phyloP scores from a whole-genome alignment of 176 grass and related monocot genomes.

The Bonia amplexicaulis region DNA sequence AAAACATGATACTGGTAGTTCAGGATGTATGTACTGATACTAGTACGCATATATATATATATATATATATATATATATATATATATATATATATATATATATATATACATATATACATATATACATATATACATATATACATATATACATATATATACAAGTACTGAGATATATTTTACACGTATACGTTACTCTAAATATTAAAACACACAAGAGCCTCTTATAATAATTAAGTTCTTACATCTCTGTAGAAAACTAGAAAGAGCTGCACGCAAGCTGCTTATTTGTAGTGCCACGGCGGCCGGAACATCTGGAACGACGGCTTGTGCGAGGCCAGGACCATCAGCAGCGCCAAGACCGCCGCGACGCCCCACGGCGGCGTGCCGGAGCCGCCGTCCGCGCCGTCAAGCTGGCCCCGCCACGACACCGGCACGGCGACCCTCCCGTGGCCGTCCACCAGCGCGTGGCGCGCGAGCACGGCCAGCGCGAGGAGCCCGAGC shows the following conservation, averaged over 20 bases:
- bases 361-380: slow-evolving; percentile 23
- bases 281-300: neutral
- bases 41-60: no score
- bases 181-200: no score
- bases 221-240: no score
- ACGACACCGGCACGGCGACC: slow-evolving; percentile 1
- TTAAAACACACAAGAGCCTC: no score
- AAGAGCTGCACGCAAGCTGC: neutral
- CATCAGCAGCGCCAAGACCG: slow-evolving; percentile 12
- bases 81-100: no score
- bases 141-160: no score
- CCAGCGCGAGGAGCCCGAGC: slow-evolving; percentile 13
- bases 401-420: neutral
- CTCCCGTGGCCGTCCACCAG: neutral
- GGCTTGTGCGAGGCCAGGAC: slow-evolving; percentile 21
- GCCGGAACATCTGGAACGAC: neutral
- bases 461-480: slow-evolving; percentile 11
- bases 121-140: no score
- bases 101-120: no score
- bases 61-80: no score
- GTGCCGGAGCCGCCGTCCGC: neutral
- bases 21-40: no score
- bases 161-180: no score
- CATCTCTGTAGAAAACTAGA: neutral
- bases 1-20: no score